Conservation (phyloP, 371 early-diverging fungal species). For the Mortierella sp. region DNA sequence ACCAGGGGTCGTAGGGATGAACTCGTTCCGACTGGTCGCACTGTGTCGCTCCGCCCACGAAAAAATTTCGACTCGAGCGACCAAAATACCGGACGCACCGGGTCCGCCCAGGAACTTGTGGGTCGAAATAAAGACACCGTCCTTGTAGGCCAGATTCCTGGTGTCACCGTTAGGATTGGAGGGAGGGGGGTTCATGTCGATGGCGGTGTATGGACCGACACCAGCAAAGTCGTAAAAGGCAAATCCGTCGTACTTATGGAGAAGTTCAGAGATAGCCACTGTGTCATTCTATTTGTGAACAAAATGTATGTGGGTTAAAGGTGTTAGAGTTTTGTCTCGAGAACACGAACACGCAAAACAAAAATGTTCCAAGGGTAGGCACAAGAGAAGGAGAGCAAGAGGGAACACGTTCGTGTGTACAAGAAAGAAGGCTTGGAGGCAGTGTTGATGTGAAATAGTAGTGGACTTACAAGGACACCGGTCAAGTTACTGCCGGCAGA, state of each 20-base stretch:
- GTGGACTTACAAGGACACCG: constrained; percentile 35
- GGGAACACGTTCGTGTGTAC: neutral
- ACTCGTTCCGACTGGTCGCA: constrained; percentile 14
- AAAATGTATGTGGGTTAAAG: too few relatives aligned
- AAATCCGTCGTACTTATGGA: constrained; percentile 37
- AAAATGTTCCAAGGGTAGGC: too few relatives aligned
- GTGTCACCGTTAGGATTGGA: constrained; percentile 4
- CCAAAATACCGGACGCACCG: constrained; percentile 37
- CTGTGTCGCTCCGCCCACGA: constrained; percentile 23
- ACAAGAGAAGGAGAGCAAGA: neutral
- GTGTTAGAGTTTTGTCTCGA: neutral
- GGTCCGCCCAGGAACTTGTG: constrained; percentile 54
- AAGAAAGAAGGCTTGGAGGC: neutral
- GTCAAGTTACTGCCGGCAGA: constrained; percentile 51
- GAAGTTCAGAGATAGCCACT: constrained; percentile 40
- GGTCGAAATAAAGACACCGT: constrained; percentile 39
- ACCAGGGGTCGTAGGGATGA: constrained; percentile 29
- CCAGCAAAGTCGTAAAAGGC: constrained; percentile 37
- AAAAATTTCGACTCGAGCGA: constrained; percentile 41
- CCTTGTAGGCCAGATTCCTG: constrained; percentile 44
- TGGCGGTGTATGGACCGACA: constrained; percentile 40
- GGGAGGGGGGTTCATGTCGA: constrained; percentile 43
- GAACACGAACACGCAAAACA: neutral
- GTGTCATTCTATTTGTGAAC: constrained; percentile 33
- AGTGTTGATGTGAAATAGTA: too few relatives aligned